Conservation (phyloP, 176 grass and related monocot genomes). For the Bothriochloa decipiens region DNA sequence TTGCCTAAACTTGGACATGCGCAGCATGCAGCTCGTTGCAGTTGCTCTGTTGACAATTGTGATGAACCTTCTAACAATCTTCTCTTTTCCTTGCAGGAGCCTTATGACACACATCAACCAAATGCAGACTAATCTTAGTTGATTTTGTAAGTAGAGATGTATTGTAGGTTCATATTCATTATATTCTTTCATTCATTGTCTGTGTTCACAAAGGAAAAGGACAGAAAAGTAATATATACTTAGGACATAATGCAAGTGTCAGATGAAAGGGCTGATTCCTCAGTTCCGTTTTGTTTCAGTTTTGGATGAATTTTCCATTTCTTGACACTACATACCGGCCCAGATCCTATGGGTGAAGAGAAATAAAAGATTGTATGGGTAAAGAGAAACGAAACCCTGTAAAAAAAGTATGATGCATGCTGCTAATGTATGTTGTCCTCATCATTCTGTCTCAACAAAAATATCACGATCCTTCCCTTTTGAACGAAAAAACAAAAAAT, state of each 20-base stretch:
- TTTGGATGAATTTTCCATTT: neutral
- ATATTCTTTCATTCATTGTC: slow-evolving; percentile 46
- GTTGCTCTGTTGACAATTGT: neutral
- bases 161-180: slow-evolving; percentile 25
- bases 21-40: neutral
- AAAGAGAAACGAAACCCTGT: neutral
- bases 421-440: neutral
- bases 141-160: slow-evolving; percentile 46
- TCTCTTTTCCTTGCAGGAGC: slow-evolving; percentile 32
- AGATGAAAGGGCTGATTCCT: neutral
- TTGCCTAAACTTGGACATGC: neutral
- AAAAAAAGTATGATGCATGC: neutral
- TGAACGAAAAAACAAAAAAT: neutral
- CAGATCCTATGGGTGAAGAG: neutral
- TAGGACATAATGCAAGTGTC: slow-evolving; percentile 16
- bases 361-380: slow-evolving; percentile 1
- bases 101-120: slow-evolving; percentile 6
- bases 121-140: slow-evolving; percentile 18
- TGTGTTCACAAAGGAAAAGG: slow-evolving; percentile 17
- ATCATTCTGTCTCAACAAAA: neutral
- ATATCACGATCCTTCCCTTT: neutral
- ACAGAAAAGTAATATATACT: neutral
- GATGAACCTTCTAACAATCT: slow-evolving; percentile 22
- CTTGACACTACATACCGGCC: neutral
- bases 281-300: neutral